Conservation (phyloP, 2,329 filamentous ascomycete genomes). For the Colletotrichum sp. region DNA sequence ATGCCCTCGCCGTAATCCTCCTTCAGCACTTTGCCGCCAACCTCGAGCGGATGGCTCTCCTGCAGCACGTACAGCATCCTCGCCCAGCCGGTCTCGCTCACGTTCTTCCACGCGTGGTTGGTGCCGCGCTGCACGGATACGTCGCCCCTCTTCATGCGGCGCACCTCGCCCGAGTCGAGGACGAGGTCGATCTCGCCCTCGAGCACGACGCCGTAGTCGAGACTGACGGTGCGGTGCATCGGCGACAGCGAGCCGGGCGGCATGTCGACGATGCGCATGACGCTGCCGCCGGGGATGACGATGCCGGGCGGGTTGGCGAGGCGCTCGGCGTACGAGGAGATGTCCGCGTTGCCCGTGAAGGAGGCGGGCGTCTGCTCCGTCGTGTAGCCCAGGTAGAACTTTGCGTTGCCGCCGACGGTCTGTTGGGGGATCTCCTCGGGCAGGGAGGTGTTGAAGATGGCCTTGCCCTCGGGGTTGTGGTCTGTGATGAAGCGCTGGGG, state of each 20-base stretch:
- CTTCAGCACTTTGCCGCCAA: slow-evolving; percentile 1
- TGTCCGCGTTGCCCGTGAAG: slow-evolving; percentile 23
- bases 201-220: slow-evolving; percentile 62
- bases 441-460: slow-evolving; percentile 36
- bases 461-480: slow-evolving; percentile 35
- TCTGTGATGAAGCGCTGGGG: slow-evolving; percentile 35
- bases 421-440: slow-evolving; percentile 24
- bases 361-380: slow-evolving; percentile 27
- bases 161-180: slow-evolving; percentile 54
- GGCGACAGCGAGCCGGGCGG: slow-evolving; percentile 36
- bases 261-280: slow-evolving; percentile 55
- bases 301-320: slow-evolving; percentile 29
- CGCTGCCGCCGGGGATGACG: slow-evolving; percentile 40
- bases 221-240: slow-evolving; percentile 58
- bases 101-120: slow-evolving; percentile 59
- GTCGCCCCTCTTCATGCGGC: slow-evolving; percentile 53
- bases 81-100: slow-evolving; percentile 45
- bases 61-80: slow-evolving; percentile 46
- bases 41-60: slow-evolving; percentile 22
- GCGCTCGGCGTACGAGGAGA: slow-evolving; percentile 26
- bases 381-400: slow-evolving; percentile 30
- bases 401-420: slow-evolving; percentile 20
- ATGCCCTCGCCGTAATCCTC: slow-evolving; percentile 25
- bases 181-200: slow-evolving; percentile 58
- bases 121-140: slow-evolving; percentile 61